A percentile compares a stretch with the other conserved stretches of the same genome.
Evolutionary conservation across 371 early-diverging fungal species (phyloP).

Genomic region (Capniomyces stellatus): DNA sequence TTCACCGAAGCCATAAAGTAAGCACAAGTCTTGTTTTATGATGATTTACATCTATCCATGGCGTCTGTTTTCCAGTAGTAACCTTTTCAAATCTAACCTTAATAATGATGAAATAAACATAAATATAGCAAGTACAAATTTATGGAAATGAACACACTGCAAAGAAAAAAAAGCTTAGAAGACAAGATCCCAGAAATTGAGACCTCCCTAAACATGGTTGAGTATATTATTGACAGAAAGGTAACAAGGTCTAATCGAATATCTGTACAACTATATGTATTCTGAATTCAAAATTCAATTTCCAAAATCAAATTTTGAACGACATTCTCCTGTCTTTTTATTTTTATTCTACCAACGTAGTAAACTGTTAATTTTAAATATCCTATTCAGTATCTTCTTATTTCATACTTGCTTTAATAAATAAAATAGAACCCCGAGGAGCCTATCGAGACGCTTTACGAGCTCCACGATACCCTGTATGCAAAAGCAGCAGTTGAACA

Average conservation of each 20-base stretch:
- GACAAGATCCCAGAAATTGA: conserved; percentile 91
- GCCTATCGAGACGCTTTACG: conserved; percentile 66
- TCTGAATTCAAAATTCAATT: too few species aligned
- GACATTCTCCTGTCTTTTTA: too few species aligned
- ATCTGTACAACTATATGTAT: too few species aligned
- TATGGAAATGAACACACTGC: conserved; percentile 80
- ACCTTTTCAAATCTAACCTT: too few species aligned
- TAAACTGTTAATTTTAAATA: too few species aligned
- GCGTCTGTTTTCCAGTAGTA: too few species aligned
- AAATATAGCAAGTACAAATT: conserved; percentile 77
- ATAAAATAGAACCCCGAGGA: conserved; percentile 43
- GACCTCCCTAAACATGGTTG: conserved; percentile 75
- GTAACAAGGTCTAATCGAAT: conserved; percentile 18
- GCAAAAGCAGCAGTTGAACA: conserved; percentile 63
- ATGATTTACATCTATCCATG: too few species aligned
- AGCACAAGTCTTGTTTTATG: conserved; percentile 8
- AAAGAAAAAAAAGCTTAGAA: conserved; percentile 62
- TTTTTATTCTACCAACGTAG: too few species aligned
- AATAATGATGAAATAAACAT: too few species aligned
- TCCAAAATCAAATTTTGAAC: too few species aligned
- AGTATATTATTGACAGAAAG: conserved; percentile 44
- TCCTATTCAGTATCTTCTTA: too few species aligned
- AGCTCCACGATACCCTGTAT: conserved; percentile 85
- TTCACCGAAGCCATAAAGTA: conserved; percentile 83
- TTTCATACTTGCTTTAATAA: too few species aligned